phyloP scores from a whole-genome alignment of 306 rosid species.

The Castanopsis chinensis region DNA sequence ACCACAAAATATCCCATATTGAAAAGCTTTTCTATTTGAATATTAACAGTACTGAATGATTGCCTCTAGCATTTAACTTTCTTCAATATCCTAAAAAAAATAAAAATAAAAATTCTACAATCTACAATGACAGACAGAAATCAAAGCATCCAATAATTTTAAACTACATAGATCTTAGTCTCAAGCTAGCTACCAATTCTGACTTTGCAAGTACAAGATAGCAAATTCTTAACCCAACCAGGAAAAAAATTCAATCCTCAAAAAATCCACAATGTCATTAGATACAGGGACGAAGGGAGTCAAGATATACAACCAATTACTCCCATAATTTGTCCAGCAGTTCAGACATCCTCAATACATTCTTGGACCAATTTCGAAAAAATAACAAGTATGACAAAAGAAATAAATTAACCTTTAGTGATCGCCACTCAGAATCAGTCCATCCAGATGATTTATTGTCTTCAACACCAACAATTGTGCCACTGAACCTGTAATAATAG shows the following conservation, averaged over 20 bases:
- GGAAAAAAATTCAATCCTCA: neutral
- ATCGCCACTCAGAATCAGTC: conserved; percentile 96
- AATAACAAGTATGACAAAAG: conserved; percentile 1
- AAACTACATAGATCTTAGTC: no score
- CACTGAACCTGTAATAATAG: conserved; percentile 72
- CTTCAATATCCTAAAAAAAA: no score
- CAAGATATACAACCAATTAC: neutral
- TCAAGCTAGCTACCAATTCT: no score
- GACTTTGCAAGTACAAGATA: no score
- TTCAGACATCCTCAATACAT: neutral
- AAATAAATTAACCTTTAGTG: conserved; percentile 61
- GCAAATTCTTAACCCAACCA: no score
- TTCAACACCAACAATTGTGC: conserved; percentile 95
- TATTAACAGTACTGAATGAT: no score
- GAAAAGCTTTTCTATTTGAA: no score
- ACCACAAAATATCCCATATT: no score
- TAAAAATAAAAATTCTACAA: no score
- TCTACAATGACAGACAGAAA: no score
- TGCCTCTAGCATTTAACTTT: no score
- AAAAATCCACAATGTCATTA: neutral
- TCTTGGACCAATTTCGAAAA: conserved; percentile 5
- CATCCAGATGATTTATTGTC: conserved; percentile 72
- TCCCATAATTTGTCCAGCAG: neutral
- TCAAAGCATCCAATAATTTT: no score
- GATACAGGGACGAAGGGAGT: neutral